Base-by-base conservation (phyloP, 2,329 filamentous ascomycete species). In the Penicillium sp. region DNA sequence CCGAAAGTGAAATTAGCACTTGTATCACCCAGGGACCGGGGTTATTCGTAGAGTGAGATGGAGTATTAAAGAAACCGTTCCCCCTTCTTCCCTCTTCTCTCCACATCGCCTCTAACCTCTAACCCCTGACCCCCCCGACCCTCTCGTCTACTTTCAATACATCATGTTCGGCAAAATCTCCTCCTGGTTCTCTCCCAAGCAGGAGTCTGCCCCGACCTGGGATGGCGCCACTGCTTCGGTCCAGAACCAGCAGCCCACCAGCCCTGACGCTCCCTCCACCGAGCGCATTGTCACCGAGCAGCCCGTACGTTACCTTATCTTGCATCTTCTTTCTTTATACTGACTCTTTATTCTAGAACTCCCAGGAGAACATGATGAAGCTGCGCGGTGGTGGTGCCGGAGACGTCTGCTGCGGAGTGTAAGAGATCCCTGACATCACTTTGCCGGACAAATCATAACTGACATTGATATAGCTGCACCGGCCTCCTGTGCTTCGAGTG, bases 391-490 rank as follows among this genome's bases (percentile, higher is more conserved):
- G 64, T 47, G 63, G 60, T 33, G 55, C 49, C 12, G 62, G 65
- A 12, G 62, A 66, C 37, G 38, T 67, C 27, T 67, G 65, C 57
- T 67, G 65, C 42, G 65, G 65, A 56, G 27, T 66, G 65, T 67
- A 57, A 54, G 62, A 59, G 7, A 4, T 46, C 35, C 3, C 7
- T 24, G 25, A 18, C 8, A 28, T 32, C 23, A 15, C 15, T 18
- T 31, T 9, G 12, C 20, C 20, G 7, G 6, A 40, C 13, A 25
- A 39, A n/a, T n/a, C n/a, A 12, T 33, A 46, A 27, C 48, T 57
- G 25, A 58, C 32, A 39, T 42, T 5, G 2, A 38, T 25, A 5
- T 18, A 67, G 64, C 28, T 66, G 63, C 35, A 59, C 65, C 20
- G 65, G 63, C 49, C 55, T 66, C n/a, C 37, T 57, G 35, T 65